phyloP scores from a whole-genome alignment of 495 filamentous ascomycete genomes.

The Penicillium lagena region DNA sequence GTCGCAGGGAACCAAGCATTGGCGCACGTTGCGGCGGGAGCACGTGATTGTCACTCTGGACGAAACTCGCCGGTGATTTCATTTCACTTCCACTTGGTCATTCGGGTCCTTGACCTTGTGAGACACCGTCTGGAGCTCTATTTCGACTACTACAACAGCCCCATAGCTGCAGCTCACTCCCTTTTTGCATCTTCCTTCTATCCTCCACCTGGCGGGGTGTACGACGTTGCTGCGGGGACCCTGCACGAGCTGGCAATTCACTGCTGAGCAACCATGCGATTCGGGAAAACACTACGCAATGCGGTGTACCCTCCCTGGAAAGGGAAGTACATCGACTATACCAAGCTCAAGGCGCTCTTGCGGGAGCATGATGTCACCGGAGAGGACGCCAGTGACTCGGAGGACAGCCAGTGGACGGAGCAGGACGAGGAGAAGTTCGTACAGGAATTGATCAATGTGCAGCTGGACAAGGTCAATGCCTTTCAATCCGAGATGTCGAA shows the following conservation, averaged over 20 bases:
- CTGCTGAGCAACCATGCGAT: slow-evolving; percentile 62
- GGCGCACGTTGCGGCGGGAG: neutral
- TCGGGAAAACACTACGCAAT: slow-evolving; percentile 77
- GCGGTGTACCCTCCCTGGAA: slow-evolving; percentile 86
- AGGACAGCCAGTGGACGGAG: slow-evolving; percentile 71
- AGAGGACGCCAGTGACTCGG: slow-evolving; percentile 47
- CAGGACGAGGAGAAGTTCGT: slow-evolving; percentile 92
- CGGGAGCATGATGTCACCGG: slow-evolving; percentile 55
- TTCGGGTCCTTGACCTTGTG: too few species aligned
- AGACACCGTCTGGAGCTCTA: too few species aligned
- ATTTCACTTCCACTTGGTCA: too few species aligned
- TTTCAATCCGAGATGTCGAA: slow-evolving; percentile 77
- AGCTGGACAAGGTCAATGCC: slow-evolving; percentile 89
- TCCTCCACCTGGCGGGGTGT: neutral
- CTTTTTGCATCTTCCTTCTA: too few species aligned
- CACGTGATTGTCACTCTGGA: too few species aligned
- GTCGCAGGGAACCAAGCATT: slow-evolving; percentile 1
- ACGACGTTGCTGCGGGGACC: neutral
- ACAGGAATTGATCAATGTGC: slow-evolving; percentile 87
- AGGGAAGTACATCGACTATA: slow-evolving; percentile 90
- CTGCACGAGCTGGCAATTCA: neutral
- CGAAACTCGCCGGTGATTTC: too few species aligned
- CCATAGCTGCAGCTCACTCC: too few species aligned
- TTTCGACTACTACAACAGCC: too few species aligned
- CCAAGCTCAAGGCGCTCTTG: slow-evolving; percentile 81